Conservation (phyloP, 2,329 filamentous ascomycete genomes). For the Thielaviopsis populi region DNA sequence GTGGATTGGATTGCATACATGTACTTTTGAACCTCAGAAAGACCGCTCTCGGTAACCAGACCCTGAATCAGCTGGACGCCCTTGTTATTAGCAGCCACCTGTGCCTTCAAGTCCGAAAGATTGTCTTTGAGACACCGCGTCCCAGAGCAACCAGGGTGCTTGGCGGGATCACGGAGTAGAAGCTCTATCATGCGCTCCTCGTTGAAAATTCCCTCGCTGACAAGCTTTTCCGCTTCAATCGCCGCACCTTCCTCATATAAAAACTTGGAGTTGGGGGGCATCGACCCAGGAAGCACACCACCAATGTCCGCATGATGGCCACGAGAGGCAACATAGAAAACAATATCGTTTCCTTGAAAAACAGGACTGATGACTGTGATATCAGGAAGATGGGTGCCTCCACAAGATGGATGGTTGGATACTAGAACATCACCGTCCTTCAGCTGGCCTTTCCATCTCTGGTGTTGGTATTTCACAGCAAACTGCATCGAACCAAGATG, state of each 20-base stretch:
- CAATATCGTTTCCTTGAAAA: conserved; percentile 50
- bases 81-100: conserved; percentile 72
- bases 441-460: conserved; percentile 64
- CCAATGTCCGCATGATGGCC: conserved; percentile 80
- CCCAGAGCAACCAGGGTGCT: conserved; percentile 61
- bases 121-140: conserved; percentile 68
- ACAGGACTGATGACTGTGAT: conserved; percentile 70
- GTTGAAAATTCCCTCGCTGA: conserved; percentile 62
- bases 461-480: conserved; percentile 60
- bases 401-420: conserved; percentile 70
- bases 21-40: conserved; percentile 67
- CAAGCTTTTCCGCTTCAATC: conserved; percentile 52
- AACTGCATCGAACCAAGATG: conserved; percentile 74
- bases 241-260: conserved; percentile 48
- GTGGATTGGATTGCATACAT: conserved; percentile 72
- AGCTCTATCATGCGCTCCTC: conserved; percentile 61
- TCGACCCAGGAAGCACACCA: conserved; percentile 64
- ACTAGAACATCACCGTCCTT: conserved; percentile 69
- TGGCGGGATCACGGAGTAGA: conserved; percentile 56
- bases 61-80: conserved; percentile 67
- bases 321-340: conserved; percentile 68
- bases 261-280: conserved; percentile 59
- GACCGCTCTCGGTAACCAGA: conserved; percentile 62
- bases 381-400: conserved; percentile 69
- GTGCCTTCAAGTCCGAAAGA: conserved; percentile 68